Evolutionary conservation across 208 protist genomes (phyloP).

Genomic region (Herpetomonas muscarum): DNA sequence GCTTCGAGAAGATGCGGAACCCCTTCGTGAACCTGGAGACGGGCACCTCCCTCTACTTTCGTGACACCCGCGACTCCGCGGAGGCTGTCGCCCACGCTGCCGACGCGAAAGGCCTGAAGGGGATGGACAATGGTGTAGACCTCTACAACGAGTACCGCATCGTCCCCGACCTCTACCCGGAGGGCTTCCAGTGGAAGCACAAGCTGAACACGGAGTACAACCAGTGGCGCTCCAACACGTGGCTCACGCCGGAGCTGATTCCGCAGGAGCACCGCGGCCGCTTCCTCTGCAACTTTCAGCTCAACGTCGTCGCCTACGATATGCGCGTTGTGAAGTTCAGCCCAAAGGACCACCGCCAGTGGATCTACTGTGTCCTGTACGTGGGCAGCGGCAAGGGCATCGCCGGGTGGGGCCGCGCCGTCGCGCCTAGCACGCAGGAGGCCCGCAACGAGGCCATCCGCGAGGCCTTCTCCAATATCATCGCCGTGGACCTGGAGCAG

Average conservation of each 20-base stretch:
- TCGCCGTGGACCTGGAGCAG: constrained; percentile 91
- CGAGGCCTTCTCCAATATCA: constrained; percentile 89
- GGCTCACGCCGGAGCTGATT: constrained; percentile 90
- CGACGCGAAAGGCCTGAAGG: constrained; percentile 89
- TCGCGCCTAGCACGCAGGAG: constrained; percentile 88
- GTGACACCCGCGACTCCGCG: constrained; percentile 83
- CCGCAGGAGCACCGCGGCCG: constrained; percentile 88
- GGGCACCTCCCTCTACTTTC: constrained; percentile 89
- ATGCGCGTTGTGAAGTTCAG: constrained; percentile 93
- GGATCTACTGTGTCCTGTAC: constrained; percentile 92
- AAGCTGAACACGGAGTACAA: constrained; percentile 93
- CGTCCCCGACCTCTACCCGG: constrained; percentile 90
- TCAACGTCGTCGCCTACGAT: constrained; percentile 90
- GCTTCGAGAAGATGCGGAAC: constrained; percentile 93
- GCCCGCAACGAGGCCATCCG: constrained; percentile 87
- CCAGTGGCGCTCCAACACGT: constrained; percentile 93
- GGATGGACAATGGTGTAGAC: constrained; percentile 90
- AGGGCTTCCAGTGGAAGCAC: constrained; percentile 93
- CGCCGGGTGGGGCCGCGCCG: constrained; percentile 85
- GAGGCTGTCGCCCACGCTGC: constrained; percentile 81
- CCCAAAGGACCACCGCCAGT: constrained; percentile 91
- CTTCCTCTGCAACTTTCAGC: constrained; percentile 93
- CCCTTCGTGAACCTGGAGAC: constrained; percentile 92
- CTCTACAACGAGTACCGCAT: constrained; percentile 93
- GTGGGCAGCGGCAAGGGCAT: constrained; percentile 90